Conservation (phyloP, 2,329 filamentous ascomycete species). For the Neofusicoccum kwambonambiense region DNA sequence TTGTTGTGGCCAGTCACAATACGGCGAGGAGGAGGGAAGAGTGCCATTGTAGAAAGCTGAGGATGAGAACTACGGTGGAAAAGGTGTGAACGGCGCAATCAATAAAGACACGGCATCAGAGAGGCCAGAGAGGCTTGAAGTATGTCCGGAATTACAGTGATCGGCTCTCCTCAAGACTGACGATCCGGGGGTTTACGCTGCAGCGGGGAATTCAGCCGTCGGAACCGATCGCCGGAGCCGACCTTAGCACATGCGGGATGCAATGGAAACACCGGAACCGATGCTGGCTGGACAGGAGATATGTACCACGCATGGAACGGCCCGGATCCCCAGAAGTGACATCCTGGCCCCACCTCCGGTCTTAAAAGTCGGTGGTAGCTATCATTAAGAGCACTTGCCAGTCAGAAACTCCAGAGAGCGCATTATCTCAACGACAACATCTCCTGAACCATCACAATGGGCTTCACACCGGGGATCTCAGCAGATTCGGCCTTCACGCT, state of each 20-base stretch:
- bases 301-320: not conserved
- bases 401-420: no score
- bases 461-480: not conserved
- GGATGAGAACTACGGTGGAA: no score
- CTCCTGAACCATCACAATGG: not conserved
- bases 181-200: not conserved
- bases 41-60: not conserved
- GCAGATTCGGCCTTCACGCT: constrained; percentile 17
- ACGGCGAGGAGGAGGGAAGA: constrained; percentile 1
- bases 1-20: constrained; percentile 8
- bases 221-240: not conserved
- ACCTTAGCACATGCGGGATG: not conserved
- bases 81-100: not conserved
- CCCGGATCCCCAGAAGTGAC: not conserved
- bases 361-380: no score
- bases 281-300: no score
- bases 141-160: not conserved
- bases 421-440: not conserved
- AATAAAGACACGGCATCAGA: not conserved
- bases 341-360: not conserved
- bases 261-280: not conserved
- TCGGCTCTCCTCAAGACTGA: constrained; percentile 1
- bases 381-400: no score
- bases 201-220: constrained; percentile 4
- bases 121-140: not conserved